Evolutionary conservation across 2,329 filamentous ascomycete genomes (phyloP).

Genomic region (Berkeleyomyces basicola): DNA sequence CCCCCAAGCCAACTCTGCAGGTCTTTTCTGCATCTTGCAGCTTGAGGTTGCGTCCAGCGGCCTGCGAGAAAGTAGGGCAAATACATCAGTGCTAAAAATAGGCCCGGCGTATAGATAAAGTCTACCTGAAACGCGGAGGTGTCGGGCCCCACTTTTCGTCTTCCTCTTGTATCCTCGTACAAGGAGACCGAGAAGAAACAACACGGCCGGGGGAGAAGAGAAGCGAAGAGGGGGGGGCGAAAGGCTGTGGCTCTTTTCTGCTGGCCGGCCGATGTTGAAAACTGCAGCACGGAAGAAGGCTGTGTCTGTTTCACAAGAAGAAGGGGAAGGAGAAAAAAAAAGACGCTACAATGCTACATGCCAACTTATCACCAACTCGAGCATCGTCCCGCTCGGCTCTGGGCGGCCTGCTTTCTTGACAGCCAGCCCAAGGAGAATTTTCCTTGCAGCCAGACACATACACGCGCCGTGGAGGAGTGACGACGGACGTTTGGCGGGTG

Average conservation of each 20-base stretch:
- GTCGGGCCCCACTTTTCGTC: background rate
- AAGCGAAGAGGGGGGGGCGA: background rate
- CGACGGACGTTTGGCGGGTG: background rate
- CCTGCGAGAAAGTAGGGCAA: too few relatives aligned
- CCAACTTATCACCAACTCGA: background rate
- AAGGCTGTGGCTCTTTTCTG: background rate
- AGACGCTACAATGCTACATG: background rate
- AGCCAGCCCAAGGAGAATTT: background rate
- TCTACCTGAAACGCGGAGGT: slow-evolving; percentile 5
- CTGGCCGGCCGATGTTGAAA: background rate
- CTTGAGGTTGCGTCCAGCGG: too few relatives aligned
- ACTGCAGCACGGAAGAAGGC: background rate
- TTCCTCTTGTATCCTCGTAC: background rate
- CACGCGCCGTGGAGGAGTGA: background rate
- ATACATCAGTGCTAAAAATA: background rate
- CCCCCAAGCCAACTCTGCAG: background rate
- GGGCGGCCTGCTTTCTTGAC: background rate
- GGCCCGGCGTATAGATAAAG: background rate
- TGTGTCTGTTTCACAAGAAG: slow-evolving; percentile 3
- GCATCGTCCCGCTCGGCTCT: background rate
- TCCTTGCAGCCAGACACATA: background rate
- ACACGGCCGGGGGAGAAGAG: background rate
- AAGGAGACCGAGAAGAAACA: background rate
- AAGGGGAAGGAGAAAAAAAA: background rate
- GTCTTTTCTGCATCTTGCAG: too few relatives aligned